phyloP scores from a whole-genome alignment of 2,329 filamentous ascomycete species.

The Pseudopithomyces maydicus region DNA sequence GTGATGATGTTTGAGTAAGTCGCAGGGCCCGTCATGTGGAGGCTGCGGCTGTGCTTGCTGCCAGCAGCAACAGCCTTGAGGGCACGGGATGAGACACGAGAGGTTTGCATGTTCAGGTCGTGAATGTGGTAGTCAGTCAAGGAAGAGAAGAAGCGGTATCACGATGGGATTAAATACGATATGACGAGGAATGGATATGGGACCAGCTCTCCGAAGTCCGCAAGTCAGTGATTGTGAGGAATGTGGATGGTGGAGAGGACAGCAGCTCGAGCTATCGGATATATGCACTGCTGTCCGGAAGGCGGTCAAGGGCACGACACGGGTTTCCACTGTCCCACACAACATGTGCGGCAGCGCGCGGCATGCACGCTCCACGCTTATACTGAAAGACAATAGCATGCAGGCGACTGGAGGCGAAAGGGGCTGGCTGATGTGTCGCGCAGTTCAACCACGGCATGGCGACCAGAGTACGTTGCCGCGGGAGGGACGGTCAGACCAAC shows the following conservation, averaged over 20 bases:
- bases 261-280: slow-evolving; percentile 3
- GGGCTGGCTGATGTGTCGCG: slow-evolving; percentile 5
- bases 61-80: slow-evolving; percentile 47
- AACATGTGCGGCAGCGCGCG: slow-evolving; percentile 6
- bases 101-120: slow-evolving; percentile 46
- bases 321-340: background rate
- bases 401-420: slow-evolving; percentile 4
- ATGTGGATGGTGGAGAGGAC: background rate
- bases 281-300: slow-evolving; percentile 3
- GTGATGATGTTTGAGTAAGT: slow-evolving; percentile 58
- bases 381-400: background rate
- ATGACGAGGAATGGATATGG: slow-evolving; percentile 8
- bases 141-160: slow-evolving; percentile 7
- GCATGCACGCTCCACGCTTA: slow-evolving; percentile 4
- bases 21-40: slow-evolving; percentile 66
- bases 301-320: slow-evolving; percentile 1
- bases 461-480: slow-evolving; percentile 4
- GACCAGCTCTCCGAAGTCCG: slow-evolving; percentile 6
- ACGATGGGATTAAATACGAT: slow-evolving; percentile 10
- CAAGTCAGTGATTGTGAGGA: slow-evolving; percentile 6
- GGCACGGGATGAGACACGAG: slow-evolving; percentile 49
- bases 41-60: slow-evolving; percentile 51
- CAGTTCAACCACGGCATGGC: slow-evolving; percentile 15
- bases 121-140: slow-evolving; percentile 3
- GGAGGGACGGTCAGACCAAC: slow-evolving; percentile 11